Percentiles rank a stretch among this genome's conserved stretches.
Evolutionary conservation across 1,139 yeast species (phyloP).

Genomic region (Candida buenavistaensis): DNA sequence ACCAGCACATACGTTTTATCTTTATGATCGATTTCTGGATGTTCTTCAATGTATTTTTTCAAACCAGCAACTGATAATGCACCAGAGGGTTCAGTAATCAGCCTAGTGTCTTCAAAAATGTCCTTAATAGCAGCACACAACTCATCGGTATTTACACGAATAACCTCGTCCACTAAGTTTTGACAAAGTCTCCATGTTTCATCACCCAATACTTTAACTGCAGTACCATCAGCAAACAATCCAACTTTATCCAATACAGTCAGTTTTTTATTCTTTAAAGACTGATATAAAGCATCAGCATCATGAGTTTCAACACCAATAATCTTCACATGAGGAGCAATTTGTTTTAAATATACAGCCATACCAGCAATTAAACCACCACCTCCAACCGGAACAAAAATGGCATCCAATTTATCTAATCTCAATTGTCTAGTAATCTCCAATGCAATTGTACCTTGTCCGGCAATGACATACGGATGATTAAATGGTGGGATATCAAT

Average conservation of each 20-base stretch:
- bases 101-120: conserved; percentile 91
- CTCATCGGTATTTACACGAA: conserved; percentile 88
- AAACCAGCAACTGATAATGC: conserved; percentile 95
- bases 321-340: conserved; percentile 96
- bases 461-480: conserved; percentile 98
- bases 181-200: conserved; percentile 85
- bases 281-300: conserved; percentile 85
- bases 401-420: conserved; percentile 75
- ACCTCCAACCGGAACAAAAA: conserved; percentile 94
- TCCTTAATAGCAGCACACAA: conserved; percentile 97
- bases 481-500: conserved; percentile 96
- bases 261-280: conserved; percentile 58
- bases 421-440: conserved; percentile 87
- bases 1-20: conserved; percentile 77
- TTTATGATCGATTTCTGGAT: conserved; percentile 72
- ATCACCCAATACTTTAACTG: conserved; percentile 85
- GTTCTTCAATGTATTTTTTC: conserved; percentile 69
- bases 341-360: conserved; percentile 83
- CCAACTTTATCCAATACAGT: conserved; percentile 72
- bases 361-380: conserved; percentile 95
- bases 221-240: conserved; percentile 99
- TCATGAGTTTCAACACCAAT: conserved; percentile 96
- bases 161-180: conserved; percentile 83
- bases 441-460: conserved; percentile 96
- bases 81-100: conserved; percentile 95